phyloP scores from a whole-genome alignment of 176 grass and related monocot genomes.

The Dendrocalamus sinicus region DNA sequence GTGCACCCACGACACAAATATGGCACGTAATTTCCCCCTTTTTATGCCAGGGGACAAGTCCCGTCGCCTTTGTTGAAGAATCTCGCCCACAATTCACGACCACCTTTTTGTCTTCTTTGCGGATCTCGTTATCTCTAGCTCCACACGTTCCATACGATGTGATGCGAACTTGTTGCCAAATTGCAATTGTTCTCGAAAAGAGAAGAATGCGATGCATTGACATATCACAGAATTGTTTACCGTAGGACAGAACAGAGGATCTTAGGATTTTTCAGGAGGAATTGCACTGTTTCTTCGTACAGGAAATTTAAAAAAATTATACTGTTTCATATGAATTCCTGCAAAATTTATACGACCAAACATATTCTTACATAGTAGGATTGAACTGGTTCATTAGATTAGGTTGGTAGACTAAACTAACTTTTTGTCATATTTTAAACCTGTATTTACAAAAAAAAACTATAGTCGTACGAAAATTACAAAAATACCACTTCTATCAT shows the following conservation, averaged over 20 bases:
- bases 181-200: background rate
- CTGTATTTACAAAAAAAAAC: too few relatives aligned
- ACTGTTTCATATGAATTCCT: background rate
- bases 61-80: conserved; percentile 30
- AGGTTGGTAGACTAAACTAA: too few relatives aligned
- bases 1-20: background rate
- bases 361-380: background rate
- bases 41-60: background rate
- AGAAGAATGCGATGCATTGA: background rate
- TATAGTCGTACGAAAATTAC: too few relatives aligned
- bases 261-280: background rate
- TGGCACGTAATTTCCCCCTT: background rate
- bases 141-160: background rate
- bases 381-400: background rate
- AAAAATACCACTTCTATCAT: too few relatives aligned
- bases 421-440: too few relatives aligned
- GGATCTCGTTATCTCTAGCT: background rate
- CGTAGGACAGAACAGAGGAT: background rate
- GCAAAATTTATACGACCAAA: background rate
- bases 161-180: conserved; percentile 26
- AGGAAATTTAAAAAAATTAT: background rate
- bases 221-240: background rate
- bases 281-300: background rate
- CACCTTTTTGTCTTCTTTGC: background rate
- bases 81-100: background rate